A percentile compares a stretch with the other conserved stretches of the same genome.
phyloP scores from a whole-genome alignment of 371 early-diverging fungal genomes.

The Fennellomyces sp. region DNA sequence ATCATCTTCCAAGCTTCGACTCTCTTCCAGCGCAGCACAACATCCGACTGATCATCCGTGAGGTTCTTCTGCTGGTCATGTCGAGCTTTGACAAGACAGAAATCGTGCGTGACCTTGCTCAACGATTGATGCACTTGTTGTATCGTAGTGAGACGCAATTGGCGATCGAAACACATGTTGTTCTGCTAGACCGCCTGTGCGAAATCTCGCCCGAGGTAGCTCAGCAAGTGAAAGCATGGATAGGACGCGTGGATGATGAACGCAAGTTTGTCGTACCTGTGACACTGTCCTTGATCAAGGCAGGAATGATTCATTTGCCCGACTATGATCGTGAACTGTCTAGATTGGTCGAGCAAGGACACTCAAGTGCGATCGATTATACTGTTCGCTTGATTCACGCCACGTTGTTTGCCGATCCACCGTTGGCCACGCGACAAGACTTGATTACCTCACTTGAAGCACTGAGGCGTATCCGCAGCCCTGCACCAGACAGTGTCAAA shows the following conservation, averaged over 20 bases:
- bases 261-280: constrained; percentile 89
- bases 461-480: constrained; percentile 67
- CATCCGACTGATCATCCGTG: constrained; percentile 70
- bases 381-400: constrained; percentile 75
- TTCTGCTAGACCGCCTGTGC: constrained; percentile 80
- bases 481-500: constrained; percentile 65
- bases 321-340: constrained; percentile 91
- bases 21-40: constrained; percentile 81
- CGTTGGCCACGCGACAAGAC: constrained; percentile 66
- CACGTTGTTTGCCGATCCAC: constrained; percentile 63
- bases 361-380: constrained; percentile 82
- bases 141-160: constrained; percentile 78
- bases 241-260: constrained; percentile 94
- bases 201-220: constrained; percentile 77
- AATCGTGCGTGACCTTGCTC: constrained; percentile 78
- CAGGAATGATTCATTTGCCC: constrained; percentile 70
- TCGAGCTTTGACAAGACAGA: constrained; percentile 80
- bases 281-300: constrained; percentile 80
- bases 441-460: constrained; percentile 78
- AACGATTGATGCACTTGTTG: constrained; percentile 83
- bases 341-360: constrained; percentile 68
- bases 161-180: constrained; percentile 81
- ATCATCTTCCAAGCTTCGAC: constrained; percentile 59
- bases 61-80: constrained; percentile 67
- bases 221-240: constrained; percentile 88